phyloP scores from a whole-genome alignment of 805 yeast genomes.

The Saturnispora sekii region DNA sequence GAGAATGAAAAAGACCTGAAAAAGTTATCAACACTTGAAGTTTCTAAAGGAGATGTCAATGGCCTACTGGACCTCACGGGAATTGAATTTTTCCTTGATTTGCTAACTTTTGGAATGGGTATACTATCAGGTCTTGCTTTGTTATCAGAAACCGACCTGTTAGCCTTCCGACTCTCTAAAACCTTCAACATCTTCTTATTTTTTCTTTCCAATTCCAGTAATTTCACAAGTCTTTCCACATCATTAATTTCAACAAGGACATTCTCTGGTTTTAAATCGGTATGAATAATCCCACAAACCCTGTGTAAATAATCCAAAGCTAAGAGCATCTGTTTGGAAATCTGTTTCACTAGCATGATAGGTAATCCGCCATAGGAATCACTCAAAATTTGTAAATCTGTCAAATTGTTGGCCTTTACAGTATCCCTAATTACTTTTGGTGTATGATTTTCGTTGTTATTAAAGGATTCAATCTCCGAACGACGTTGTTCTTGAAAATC shows the following conservation, averaged over 20 bases:
- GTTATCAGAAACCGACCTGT: slow-evolving; percentile 8
- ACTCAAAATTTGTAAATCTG: slow-evolving; percentile 28
- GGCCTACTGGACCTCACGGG: slow-evolving; percentile 41
- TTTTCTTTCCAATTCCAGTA: slow-evolving; percentile 31
- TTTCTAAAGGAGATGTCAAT: slow-evolving; percentile 34
- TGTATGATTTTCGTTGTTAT: slow-evolving; percentile 1
- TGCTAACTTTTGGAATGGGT: neutral
- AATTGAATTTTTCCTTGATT: slow-evolving; percentile 14
- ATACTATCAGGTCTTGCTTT: slow-evolving; percentile 1
- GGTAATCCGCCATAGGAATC: slow-evolving; percentile 47
- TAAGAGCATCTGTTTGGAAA: slow-evolving; percentile 43
- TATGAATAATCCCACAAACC: slow-evolving; percentile 58
- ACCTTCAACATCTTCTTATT: slow-evolving; percentile 17
- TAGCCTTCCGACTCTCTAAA: slow-evolving; percentile 15
- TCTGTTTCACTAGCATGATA: slow-evolving; percentile 41
- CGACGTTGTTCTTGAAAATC: slow-evolving; percentile 27
- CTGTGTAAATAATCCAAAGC: slow-evolving; percentile 52
- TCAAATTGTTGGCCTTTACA: slow-evolving; percentile 20
- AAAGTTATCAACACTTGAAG: slow-evolving; percentile 27
- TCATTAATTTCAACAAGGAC: slow-evolving; percentile 45
- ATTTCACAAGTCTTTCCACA: slow-evolving; percentile 40
- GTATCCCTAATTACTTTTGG: slow-evolving; percentile 7
- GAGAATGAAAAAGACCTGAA: slow-evolving; percentile 29
- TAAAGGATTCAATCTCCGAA: slow-evolving; percentile 15
- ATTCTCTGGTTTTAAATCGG: slow-evolving; percentile 73